A percentile compares a stretch with the other conserved stretches of the same genome.
phyloP scores from a whole-genome alignment of 345 rosid genomes.

The Pistacia atlantica region DNA sequence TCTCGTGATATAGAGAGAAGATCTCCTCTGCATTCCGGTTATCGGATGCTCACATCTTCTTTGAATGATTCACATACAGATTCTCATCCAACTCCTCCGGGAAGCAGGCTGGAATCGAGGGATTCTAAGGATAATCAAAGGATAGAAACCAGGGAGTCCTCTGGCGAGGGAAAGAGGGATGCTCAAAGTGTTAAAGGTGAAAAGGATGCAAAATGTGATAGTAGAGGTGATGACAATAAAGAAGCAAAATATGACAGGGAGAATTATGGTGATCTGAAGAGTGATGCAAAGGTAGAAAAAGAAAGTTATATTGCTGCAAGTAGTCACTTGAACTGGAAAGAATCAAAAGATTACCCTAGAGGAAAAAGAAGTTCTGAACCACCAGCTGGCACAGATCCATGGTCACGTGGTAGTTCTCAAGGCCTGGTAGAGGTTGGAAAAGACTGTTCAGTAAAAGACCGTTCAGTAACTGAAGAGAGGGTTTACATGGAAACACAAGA shows the following conservation, averaged over 20 bases:
- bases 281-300: conserved; percentile 63
- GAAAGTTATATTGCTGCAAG: conserved; percentile 52
- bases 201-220: conserved; percentile 69
- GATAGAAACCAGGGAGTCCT: conserved; percentile 59
- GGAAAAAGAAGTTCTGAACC: conserved; percentile 77
- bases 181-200: conserved; percentile 61
- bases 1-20: conserved; percentile 80
- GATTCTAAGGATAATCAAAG: conserved; percentile 61
- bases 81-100: conserved; percentile 41
- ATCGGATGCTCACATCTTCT: conserved; percentile 52
- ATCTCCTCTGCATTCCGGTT: conserved; percentile 68
- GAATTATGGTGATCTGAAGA: conserved; percentile 50
- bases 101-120: conserved; percentile 58
- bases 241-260: conserved; percentile 69
- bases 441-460: conserved; percentile 63
- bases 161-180: conserved; percentile 75
- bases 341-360: conserved; percentile 75
- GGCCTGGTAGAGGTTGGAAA: conserved; percentile 57
- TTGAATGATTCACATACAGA: conserved; percentile 64
- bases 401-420: conserved; percentile 69
- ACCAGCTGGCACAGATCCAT: conserved; percentile 57
- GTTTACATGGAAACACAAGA: conserved; percentile 60
- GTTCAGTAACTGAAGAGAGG: conserved; percentile 53
- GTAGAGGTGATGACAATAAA: conserved; percentile 65
- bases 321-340: conserved; percentile 77